Conservation (phyloP, 225 moss, liverwort and hornwort species). For the Polytrichum formosum region DNA sequence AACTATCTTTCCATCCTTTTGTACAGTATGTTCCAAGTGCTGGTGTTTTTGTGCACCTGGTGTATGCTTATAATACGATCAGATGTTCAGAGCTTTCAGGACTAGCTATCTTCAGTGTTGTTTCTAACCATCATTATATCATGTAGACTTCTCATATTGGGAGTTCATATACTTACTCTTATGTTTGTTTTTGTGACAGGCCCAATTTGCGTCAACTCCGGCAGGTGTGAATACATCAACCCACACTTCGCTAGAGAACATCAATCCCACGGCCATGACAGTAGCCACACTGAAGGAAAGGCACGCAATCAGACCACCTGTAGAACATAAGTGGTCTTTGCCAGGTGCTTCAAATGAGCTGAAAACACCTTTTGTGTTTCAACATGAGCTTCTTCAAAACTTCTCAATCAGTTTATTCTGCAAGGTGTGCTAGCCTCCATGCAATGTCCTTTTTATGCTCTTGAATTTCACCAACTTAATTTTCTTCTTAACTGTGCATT, state of each 20-base stretch:
- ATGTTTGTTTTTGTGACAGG: conserved; percentile 34
- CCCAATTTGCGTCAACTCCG: conserved; percentile 88
- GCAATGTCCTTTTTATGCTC: not conserved
- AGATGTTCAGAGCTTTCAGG: too few relatives aligned
- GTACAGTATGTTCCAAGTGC: too few relatives aligned
- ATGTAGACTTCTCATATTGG: too few relatives aligned
- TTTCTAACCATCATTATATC: too few relatives aligned
- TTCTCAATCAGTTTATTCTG: conserved; percentile 98
- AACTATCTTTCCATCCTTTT: not conserved
- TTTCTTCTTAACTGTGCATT: not conserved
- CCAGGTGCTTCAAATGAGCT: conserved; percentile 59
- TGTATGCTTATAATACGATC: too few relatives aligned
- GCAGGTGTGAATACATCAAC: conserved; percentile 55
- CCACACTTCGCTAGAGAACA: conserved; percentile 49
- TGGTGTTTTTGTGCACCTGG: too few relatives aligned
- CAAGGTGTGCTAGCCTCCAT: conserved; percentile 49
- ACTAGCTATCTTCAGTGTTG: too few relatives aligned
- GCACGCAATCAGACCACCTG: conserved; percentile 83
- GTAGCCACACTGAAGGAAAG: conserved; percentile 73
- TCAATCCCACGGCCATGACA: conserved; percentile 50
- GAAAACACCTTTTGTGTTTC: conserved; percentile 88
- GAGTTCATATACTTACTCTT: too few relatives aligned
- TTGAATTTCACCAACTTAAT: not conserved
- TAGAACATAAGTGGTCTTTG: conserved; percentile 82
- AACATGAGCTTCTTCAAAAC: conserved; percentile 99